Conservation (phyloP, 495 filamentous ascomycete species). For the Penicillium roqueforti region DNA sequence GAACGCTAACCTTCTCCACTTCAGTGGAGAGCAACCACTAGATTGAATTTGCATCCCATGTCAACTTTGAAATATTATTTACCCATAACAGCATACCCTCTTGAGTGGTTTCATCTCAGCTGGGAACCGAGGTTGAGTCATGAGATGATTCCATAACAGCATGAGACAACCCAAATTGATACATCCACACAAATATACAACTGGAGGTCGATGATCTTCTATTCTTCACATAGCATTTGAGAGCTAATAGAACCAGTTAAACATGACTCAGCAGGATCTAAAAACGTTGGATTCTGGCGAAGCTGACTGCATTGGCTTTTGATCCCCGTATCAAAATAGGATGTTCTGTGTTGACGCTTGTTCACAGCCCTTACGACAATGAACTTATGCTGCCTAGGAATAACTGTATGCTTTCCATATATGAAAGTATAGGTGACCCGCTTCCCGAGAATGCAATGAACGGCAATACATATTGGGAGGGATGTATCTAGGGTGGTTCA, state of each 20-base stretch:
- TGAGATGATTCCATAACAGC: constrained; percentile 26
- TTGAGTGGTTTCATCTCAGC: constrained; percentile 7
- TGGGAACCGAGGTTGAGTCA: not conserved
- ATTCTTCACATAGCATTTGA: too few relatives aligned
- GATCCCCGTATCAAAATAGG: too few relatives aligned
- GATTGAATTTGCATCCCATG: constrained; percentile 6
- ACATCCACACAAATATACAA: constrained; percentile 31
- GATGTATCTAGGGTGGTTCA: not conserved
- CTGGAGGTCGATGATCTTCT: too few relatives aligned
- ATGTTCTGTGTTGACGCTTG: too few relatives aligned
- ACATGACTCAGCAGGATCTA: too few relatives aligned
- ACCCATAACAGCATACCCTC: constrained; percentile 2
- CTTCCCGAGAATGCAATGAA: not conserved
- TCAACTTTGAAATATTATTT: not conserved
- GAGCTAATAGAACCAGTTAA: too few relatives aligned
- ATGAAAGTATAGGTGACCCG: not conserved
- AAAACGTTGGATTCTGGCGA: too few relatives aligned
- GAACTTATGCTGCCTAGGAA: too few relatives aligned
- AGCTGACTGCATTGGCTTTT: too few relatives aligned
- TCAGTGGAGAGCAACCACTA: constrained; percentile 7
- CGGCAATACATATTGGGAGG: not conserved
- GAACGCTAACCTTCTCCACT: constrained; percentile 8
- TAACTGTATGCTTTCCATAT: too few relatives aligned
- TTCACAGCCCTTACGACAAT: too few relatives aligned
- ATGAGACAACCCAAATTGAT: constrained; percentile 48